Conservation (phyloP, 2,329 filamentous ascomycete genomes). For the Escovopsis sp. region DNA sequence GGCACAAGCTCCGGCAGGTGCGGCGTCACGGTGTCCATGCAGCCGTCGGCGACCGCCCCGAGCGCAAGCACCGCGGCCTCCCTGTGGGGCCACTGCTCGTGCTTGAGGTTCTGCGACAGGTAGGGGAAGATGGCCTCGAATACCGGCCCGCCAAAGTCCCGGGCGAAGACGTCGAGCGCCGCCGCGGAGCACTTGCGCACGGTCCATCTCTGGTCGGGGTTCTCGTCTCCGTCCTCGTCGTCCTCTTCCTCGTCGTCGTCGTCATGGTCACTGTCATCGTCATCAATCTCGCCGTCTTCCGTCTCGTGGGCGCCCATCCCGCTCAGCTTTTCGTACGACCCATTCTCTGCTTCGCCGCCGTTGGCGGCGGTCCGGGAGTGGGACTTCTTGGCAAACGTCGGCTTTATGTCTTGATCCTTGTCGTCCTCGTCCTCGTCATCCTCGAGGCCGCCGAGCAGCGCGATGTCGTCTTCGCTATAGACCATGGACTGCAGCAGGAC, state of each 20-base stretch:
- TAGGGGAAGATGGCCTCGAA: slow-evolving; percentile 90
- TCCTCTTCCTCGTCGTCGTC: slow-evolving; percentile 52
- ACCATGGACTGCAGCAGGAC: slow-evolving; percentile 90
- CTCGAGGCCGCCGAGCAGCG: slow-evolving; percentile 65
- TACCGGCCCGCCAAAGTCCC: slow-evolving; percentile 73
- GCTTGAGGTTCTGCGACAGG: slow-evolving; percentile 74
- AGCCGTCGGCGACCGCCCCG: slow-evolving; percentile 88
- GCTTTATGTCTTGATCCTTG: slow-evolving; percentile 78
- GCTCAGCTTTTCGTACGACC: slow-evolving; percentile 38
- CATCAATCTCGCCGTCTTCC: slow-evolving; percentile 77
- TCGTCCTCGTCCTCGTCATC: slow-evolving; percentile 90
- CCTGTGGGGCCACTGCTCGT: slow-evolving; percentile 78
- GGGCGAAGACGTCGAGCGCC: slow-evolving; percentile 83
- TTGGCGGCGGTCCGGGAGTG: slow-evolving; percentile 41
- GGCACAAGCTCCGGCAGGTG: slow-evolving; percentile 83
- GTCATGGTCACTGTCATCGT: slow-evolving; percentile 59
- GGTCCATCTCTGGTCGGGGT: slow-evolving; percentile 88
- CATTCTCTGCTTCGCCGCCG: no score
- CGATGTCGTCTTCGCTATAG: slow-evolving; percentile 86
- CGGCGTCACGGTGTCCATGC: slow-evolving; percentile 75
- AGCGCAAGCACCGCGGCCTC: slow-evolving; percentile 90
- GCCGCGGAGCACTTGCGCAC: slow-evolving; percentile 93
- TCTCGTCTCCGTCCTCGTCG: slow-evolving; percentile 62
- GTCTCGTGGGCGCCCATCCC: slow-evolving; percentile 52
- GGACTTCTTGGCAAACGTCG: slow-evolving; percentile 65